Base-by-base conservation (phyloP, 176 grass and related monocot species). In the Thinopyrum elongatum region DNA sequence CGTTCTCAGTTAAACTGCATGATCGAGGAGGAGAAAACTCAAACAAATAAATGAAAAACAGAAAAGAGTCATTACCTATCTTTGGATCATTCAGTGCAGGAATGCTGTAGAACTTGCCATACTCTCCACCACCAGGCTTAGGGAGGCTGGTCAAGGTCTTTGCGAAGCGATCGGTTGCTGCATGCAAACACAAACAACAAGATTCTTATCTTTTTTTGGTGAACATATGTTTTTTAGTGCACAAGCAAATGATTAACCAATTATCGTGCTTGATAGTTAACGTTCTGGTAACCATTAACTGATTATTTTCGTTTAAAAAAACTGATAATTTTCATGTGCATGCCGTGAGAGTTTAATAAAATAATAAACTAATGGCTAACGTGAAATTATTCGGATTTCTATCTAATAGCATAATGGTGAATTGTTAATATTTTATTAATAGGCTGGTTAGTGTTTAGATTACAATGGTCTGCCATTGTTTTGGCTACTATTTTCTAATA, bases 21-120 rank as follows among this genome's bases (percentile, higher is more conserved):
- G 26, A 9, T 38, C 44, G 65, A 21, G 4, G 22, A 28, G 3
- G 30, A 60, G 31, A 59, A 62, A 33, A 11, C 27, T 33, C 9
- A 65, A 65, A 35, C 16, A 31, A 44, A 21, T 34, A 80, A 75
- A 57, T 21, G 53, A 8, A 21, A 57, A 57, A 57, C 19, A 65
- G 70, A 80, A 55, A 26, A 87, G 2, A 74, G 10, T 22, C 70
- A 80, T 82, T 95, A 98, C 95, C 95, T 23, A 95, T 90, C 71
- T 93, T 94, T 83, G 90, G 91, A 93, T 98, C 95, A 76, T 93
- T 91, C 75, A 98, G 80, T 38, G 85, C 89, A 86, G 92, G 89
- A 51, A 98, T 87, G 30, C 93, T 93, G 87, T 90, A 98, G 87
- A 88, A 98, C 73, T 98, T 98, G 33, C 95, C 95, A 84, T 86